Evolutionary conservation across 1,284 basidiomycete genomes (phyloP).

Genomic region (Trichosporon ovoides): DNA sequence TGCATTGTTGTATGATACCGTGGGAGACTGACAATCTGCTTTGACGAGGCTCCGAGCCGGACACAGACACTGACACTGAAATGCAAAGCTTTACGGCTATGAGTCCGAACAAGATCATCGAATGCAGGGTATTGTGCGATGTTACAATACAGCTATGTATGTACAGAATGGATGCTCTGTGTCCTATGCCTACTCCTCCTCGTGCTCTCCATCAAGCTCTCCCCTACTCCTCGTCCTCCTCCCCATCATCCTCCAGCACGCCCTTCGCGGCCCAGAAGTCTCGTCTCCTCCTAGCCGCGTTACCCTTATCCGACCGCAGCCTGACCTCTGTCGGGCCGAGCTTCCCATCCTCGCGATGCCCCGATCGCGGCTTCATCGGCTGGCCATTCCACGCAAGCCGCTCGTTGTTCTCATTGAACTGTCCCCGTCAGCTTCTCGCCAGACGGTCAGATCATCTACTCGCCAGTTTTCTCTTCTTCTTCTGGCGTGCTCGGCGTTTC

Average conservation of each 20-base stretch:
- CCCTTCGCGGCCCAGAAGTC: conserved; percentile 19
- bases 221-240: conserved; percentile 8
- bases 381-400: too few relatives aligned
- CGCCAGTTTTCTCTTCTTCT: background rate
- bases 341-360: background rate
- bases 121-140: conserved; percentile 5
- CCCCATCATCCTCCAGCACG: background rate
- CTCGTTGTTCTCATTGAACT: too few relatives aligned
- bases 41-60: too few relatives aligned
- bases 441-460: background rate
- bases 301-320: background rate
- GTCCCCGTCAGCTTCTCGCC: too few relatives aligned
- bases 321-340: background rate
- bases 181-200: conserved; percentile 4
- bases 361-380: background rate
- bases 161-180: background rate
- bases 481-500: background rate
- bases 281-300: background rate
- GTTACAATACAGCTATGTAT: conserved; percentile 1
- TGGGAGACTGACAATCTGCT: too few relatives aligned
- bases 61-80: too few relatives aligned
- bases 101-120: background rate
- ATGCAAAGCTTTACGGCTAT: too few relatives aligned
- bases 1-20: too few relatives aligned
- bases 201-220: too few relatives aligned